A percentile compares a stretch with the other conserved stretches of the same genome.
phyloP scores from a whole-genome alignment of 2,329 filamentous ascomycete species.

The Leptodontidium sp. region DNA sequence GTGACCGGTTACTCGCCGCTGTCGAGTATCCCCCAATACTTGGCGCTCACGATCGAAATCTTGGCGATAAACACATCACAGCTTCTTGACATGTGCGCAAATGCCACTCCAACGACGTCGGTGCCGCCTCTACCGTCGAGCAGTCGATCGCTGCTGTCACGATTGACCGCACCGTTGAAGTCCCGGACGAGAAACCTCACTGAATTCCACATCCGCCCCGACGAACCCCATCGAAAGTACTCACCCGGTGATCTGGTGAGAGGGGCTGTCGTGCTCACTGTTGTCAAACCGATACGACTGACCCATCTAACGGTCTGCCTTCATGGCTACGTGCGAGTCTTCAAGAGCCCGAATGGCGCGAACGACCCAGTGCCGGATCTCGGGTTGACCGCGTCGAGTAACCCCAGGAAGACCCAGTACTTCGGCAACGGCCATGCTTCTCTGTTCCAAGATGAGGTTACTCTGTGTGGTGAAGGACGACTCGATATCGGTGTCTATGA shows the following conservation, averaged over 20 bases:
- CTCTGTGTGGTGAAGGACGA: slow-evolving; percentile 80
- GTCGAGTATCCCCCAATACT: slow-evolving; percentile 37
- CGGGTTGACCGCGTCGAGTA: slow-evolving; percentile 45
- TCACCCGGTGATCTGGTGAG: slow-evolving; percentile 76
- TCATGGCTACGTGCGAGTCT: slow-evolving; percentile 82
- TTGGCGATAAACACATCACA: slow-evolving; percentile 44
- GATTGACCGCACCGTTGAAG: slow-evolving; percentile 54
- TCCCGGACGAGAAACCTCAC: slow-evolving; percentile 68
- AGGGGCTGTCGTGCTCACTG: slow-evolving; percentile 75
- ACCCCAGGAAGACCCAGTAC: slow-evolving; percentile 59
- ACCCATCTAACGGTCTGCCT: slow-evolving; percentile 82
- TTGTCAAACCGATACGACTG: slow-evolving; percentile 77
- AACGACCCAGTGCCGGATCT: slow-evolving; percentile 55
- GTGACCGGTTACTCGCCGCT: slow-evolving; percentile 23
- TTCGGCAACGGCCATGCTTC: slow-evolving; percentile 82
- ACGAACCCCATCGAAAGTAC: slow-evolving; percentile 82
- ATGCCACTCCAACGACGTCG: slow-evolving; percentile 42
- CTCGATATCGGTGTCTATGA: slow-evolving; percentile 79
- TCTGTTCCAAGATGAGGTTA: slow-evolving; percentile 83
- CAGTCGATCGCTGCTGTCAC: slow-evolving; percentile 47
- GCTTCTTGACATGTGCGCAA: slow-evolving; percentile 44
- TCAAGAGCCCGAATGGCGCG: slow-evolving; percentile 68
- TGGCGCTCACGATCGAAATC: slow-evolving; percentile 41
- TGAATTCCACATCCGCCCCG: slow-evolving; percentile 80
- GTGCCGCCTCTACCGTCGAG: slow-evolving; percentile 38